Percentiles rank a stretch among this genome's conserved stretches.
Conservation (phyloP, 345 rosid species). For the Excoecaria cochinchinensis region DNA sequence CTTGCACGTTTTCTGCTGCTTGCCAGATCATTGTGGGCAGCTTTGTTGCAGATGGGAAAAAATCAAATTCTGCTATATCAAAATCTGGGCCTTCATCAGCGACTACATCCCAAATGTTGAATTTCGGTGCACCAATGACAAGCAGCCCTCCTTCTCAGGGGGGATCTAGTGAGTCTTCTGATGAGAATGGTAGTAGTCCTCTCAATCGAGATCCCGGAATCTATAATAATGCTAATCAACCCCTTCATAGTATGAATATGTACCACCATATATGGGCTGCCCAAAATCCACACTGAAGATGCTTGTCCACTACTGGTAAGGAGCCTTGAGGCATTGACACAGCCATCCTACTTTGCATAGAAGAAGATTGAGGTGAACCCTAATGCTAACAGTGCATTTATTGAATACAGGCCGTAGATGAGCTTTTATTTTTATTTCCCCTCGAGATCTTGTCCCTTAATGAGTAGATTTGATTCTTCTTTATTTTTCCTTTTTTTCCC, state of each 20-base stretch:
- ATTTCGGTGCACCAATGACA: constrained; percentile 52
- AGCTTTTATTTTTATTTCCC: background rate
- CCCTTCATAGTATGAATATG: constrained; percentile 58
- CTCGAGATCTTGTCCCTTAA: background rate
- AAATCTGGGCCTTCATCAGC: constrained; percentile 60
- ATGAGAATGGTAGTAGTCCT: constrained; percentile 63
- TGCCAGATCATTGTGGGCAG: constrained; percentile 84
- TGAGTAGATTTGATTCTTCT: background rate
- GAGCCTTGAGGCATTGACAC: constrained; percentile 9
- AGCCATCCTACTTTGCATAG: constrained; percentile 6
- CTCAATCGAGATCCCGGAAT: constrained; percentile 39
- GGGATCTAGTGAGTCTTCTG: constrained; percentile 74
- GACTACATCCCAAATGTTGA: constrained; percentile 48
- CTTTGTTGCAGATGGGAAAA: constrained; percentile 67
- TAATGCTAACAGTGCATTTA: constrained; percentile 19
- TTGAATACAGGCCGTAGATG: constrained; percentile 5
- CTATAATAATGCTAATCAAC: constrained; percentile 40
- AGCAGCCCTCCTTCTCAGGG: constrained; percentile 70
- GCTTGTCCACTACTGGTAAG: background rate
- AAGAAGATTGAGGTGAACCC: constrained; percentile 20
- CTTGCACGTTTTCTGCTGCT: background rate
- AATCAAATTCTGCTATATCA: constrained; percentile 33
- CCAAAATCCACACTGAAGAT: constrained; percentile 16
- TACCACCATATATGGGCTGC: constrained; percentile 51
- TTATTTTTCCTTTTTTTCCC: background rate